Conservation (phyloP, 495 filamentous ascomycete species). For the Penicillium silybi region DNA sequence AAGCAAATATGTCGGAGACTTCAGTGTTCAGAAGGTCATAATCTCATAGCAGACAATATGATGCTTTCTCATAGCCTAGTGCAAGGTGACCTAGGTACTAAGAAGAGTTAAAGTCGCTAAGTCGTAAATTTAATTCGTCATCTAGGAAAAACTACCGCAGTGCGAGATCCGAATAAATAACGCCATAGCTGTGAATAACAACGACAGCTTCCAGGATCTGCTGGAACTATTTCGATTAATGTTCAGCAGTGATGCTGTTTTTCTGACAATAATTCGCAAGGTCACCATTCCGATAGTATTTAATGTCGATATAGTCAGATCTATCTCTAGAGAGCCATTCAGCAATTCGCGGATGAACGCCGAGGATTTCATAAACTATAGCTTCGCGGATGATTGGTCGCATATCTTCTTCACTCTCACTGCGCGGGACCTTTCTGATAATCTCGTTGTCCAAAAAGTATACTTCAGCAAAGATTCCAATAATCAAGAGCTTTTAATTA, state of each 20-base stretch:
- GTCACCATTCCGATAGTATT: slow-evolving; percentile 12
- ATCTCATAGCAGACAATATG: slow-evolving; percentile 1
- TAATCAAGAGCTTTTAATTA: no score
- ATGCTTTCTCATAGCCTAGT: slow-evolving; percentile 6
- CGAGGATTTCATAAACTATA: slow-evolving; percentile 5
- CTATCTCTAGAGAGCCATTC: slow-evolving; percentile 5
- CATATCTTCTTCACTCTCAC: no score
- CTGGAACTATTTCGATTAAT: slow-evolving; percentile 10
- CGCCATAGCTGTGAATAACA: slow-evolving; percentile 5
- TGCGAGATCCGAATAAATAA: slow-evolving; percentile 16
- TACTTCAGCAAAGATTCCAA: no score
- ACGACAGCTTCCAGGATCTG: slow-evolving; percentile 17
- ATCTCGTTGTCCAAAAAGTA: no score
- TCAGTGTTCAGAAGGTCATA: slow-evolving; percentile 5
- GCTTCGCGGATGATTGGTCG: slow-evolving; percentile 2
- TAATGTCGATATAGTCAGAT: slow-evolving; percentile 1
- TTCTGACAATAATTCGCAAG: slow-evolving; percentile 9
- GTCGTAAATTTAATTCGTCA: background rate
- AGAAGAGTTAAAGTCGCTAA: slow-evolving; percentile 1
- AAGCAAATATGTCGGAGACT: slow-evolving; percentile 5
- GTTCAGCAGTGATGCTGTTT: slow-evolving; percentile 1
- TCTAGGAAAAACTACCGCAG: slow-evolving; percentile 1
- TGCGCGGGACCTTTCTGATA: no score
- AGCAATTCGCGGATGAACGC: slow-evolving; percentile 14
- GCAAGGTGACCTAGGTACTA: background rate